A percentile compares a stretch with the other conserved stretches of the same genome.
phyloP scores from a whole-genome alignment of 352 stramenopile species.

The Globisporangium parvum region DNA sequence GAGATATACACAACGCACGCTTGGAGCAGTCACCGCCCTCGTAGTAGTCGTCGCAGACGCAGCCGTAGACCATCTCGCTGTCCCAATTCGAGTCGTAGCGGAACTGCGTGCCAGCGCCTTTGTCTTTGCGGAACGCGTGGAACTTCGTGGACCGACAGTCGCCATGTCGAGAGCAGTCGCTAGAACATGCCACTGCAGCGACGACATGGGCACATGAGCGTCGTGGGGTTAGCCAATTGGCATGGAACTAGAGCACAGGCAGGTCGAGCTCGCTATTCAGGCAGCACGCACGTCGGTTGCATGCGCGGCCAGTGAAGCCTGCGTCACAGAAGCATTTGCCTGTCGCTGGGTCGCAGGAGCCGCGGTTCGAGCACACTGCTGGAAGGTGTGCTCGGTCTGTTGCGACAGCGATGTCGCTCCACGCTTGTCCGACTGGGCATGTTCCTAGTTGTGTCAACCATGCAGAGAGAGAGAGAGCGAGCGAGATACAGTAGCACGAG shows the following conservation, averaged over 20 bases:
- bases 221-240: no score
- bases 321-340: conserved; percentile 74
- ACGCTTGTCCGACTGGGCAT: conserved; percentile 49
- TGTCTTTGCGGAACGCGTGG: conserved; percentile 55
- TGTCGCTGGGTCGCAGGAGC: conserved; percentile 49
- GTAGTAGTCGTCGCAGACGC: conserved; percentile 81
- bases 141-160: conserved; percentile 72
- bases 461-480: not conserved
- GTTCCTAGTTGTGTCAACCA: conserved; percentile 23
- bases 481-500: no score
- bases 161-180: conserved; percentile 54
- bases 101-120: conserved; percentile 35
- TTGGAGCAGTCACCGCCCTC: conserved; percentile 83
- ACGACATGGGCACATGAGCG: not conserved
- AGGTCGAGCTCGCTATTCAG: not conserved
- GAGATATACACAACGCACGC: conserved; percentile 21
- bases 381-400: conserved; percentile 51
- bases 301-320: conserved; percentile 70
- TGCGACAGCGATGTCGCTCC: conserved; percentile 48
- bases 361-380: conserved; percentile 56
- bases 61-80: conserved; percentile 85
- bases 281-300: conserved; percentile 56
- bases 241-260: not conserved
- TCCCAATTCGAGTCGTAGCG: conserved; percentile 73
- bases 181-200: conserved; percentile 52